A percentile compares a stretch with the other conserved stretches of the same genome.
Conservation (phyloP, 495 filamentous ascomycete genomes). For the Elasticomyces elasticus region DNA sequence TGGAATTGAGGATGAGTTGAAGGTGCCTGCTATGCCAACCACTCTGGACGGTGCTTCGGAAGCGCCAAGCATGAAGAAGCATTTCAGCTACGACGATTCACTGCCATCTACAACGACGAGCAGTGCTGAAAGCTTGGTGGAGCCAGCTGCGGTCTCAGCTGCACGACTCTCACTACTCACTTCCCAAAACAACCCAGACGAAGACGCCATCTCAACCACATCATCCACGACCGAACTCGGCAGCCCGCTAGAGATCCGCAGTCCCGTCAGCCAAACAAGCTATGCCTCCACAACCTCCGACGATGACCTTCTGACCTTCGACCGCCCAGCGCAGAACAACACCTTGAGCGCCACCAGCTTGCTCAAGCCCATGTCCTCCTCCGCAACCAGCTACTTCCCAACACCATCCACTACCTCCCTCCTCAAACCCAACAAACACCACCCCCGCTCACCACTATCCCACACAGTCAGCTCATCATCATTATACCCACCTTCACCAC, state of each 20-base stretch:
- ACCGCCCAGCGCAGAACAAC: constrained; percentile 15
- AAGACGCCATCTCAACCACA: background rate
- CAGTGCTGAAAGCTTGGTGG: constrained; percentile 24
- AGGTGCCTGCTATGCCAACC: background rate
- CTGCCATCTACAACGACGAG: constrained; percentile 22
- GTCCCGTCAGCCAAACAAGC: constrained; percentile 39
- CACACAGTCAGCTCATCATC: constrained; percentile 30
- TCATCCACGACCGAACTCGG: constrained; percentile 7
- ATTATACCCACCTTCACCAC: constrained; percentile 37
- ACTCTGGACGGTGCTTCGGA: background rate
- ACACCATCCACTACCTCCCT: constrained; percentile 30
- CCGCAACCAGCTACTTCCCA: constrained; percentile 48
- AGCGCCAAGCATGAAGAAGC: constrained; percentile 4
- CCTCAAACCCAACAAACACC: constrained; percentile 49
- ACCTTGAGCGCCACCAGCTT: constrained; percentile 17
- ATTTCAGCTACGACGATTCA: constrained; percentile 30
- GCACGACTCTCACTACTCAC: constrained; percentile 17
- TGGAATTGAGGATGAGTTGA: background rate
- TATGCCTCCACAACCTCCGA: constrained; percentile 71
- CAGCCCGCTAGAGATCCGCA: constrained; percentile 37
- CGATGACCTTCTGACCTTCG: constrained; percentile 58
- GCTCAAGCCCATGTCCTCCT: constrained; percentile 21
- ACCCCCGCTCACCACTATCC: constrained; percentile 10
- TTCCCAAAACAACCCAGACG: constrained; percentile 1
- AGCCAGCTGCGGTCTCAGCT: constrained; percentile 8